A percentile compares a stretch with the other conserved stretches of the same genome.
phyloP scores from a whole-genome alignment of 768 basidiomycete species.

The Mycena galericulata region DNA sequence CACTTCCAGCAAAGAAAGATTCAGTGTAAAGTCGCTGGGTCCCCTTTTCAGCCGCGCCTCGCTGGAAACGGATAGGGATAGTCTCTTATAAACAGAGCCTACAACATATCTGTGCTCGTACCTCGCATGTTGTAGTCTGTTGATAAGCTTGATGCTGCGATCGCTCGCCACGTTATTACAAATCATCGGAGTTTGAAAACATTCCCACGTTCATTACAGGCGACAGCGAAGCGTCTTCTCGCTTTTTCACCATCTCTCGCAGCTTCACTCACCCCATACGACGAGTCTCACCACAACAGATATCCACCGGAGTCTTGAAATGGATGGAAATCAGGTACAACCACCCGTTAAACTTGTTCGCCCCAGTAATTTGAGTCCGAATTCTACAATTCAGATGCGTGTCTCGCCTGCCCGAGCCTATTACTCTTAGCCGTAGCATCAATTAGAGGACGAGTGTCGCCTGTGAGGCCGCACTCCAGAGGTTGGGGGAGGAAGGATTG shows the following conservation, averaged over 20 bases:
- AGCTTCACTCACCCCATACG: background rate
- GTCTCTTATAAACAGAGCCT: too few relatives aligned
- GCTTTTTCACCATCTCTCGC: background rate
- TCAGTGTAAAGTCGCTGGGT: too few relatives aligned
- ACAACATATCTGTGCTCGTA: too few relatives aligned
- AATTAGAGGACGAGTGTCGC: too few relatives aligned
- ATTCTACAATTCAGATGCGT: background rate
- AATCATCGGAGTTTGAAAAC: constrained; percentile 9
- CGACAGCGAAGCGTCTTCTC: constrained; percentile 16
- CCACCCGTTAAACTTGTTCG: constrained; percentile 1
- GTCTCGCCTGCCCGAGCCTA: too few relatives aligned
- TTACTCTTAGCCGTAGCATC: too few relatives aligned
- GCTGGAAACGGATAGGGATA: too few relatives aligned
- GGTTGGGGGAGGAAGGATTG: too few relatives aligned
- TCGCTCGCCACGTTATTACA: background rate
- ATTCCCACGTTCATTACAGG: constrained; percentile 11
- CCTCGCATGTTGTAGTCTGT: background rate
- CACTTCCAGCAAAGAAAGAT: too few relatives aligned
- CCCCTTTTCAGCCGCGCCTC: too few relatives aligned
- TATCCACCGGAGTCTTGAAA: background rate
- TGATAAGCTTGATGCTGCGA: background rate
- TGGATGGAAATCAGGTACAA: background rate
- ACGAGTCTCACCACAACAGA: background rate
- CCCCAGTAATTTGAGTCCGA: background rate
- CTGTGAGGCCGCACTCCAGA: too few relatives aligned